Evolutionary conservation across 2,329 filamentous ascomycete species (phyloP).

Genomic region (Alternaria incomplexa): DNA sequence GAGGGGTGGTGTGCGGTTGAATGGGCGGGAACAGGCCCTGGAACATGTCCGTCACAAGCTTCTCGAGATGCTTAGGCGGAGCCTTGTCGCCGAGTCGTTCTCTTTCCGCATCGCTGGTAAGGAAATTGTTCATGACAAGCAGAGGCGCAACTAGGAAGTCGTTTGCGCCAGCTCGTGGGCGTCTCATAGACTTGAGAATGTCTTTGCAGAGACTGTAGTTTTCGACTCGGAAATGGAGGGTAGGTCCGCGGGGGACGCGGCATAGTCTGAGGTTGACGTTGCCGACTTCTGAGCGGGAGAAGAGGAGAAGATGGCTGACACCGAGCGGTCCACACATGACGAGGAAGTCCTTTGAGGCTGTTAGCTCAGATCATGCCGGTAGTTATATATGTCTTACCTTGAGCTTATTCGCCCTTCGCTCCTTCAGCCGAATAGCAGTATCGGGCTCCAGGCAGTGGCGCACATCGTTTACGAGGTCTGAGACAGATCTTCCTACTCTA

Average conservation of each 20-base stretch:
- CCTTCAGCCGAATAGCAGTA: slow-evolving; percentile 84
- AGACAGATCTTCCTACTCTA: slow-evolving; percentile 81
- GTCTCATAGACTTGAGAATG: slow-evolving; percentile 80
- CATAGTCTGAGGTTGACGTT: slow-evolving; percentile 93
- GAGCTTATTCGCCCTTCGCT: slow-evolving; percentile 35
- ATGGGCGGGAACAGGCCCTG: slow-evolving; percentile 96
- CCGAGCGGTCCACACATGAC: slow-evolving; percentile 95
- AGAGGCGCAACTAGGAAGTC: slow-evolving; percentile 86
- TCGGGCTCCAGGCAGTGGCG: slow-evolving; percentile 94
- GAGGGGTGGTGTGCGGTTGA: slow-evolving; percentile 85
- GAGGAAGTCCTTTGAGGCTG: slow-evolving; percentile 84
- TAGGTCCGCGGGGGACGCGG: slow-evolving; percentile 87
- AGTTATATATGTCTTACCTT: not conserved
- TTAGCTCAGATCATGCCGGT: slow-evolving; percentile 85
- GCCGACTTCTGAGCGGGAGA: slow-evolving; percentile 85
- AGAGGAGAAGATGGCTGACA: slow-evolving; percentile 89
- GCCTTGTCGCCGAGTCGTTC: slow-evolving; percentile 56
- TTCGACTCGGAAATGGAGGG: slow-evolving; percentile 91
- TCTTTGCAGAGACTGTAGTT: slow-evolving; percentile 95
- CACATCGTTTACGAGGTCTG: slow-evolving; percentile 89
- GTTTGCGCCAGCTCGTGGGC: slow-evolving; percentile 77
- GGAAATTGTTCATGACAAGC: slow-evolving; percentile 98
- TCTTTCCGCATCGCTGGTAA: slow-evolving; percentile 60
- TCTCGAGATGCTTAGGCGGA: slow-evolving; percentile 93
- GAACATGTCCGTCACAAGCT: slow-evolving; percentile 90